These are phyloP conservation scores for Austropuccinia psidii DNA, from an alignment of 1,284 basidiomycete species.

Conservation along the genomic window DNA sequence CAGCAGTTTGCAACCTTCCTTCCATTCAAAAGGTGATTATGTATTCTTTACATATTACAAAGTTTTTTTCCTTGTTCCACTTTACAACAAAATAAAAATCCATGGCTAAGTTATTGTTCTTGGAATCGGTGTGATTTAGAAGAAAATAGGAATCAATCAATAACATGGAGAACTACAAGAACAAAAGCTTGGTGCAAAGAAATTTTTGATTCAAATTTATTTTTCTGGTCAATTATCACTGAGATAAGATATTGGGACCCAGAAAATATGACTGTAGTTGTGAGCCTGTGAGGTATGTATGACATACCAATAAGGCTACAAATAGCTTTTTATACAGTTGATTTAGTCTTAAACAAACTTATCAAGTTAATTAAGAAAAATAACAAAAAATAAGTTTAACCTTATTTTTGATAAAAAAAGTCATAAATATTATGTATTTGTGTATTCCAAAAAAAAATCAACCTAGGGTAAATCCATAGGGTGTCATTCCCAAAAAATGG, in stretches of 20 bases:
- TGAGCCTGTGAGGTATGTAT: conserved; percentile 9
- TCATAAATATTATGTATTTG: too few species aligned
- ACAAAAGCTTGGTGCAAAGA: conserved; percentile 4
- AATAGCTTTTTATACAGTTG: too few species aligned
- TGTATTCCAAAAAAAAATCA: too few species aligned
- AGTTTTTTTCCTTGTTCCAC: conserved; percentile 19
- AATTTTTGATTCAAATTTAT: not conserved
- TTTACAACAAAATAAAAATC: not conserved
- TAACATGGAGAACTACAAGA: conserved; percentile 3
- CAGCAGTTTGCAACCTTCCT: conserved; percentile 16
- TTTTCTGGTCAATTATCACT: conserved; percentile 15
- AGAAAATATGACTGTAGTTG: conserved; percentile 21
- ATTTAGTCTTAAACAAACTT: too few species aligned
- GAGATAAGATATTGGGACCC: conserved; percentile 25
- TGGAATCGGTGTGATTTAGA: not conserved
- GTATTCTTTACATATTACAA: conserved; percentile 13
- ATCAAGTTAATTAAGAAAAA: too few species aligned
- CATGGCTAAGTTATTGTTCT: not conserved
- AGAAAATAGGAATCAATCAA: conserved; percentile 14
- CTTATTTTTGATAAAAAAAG: too few species aligned
- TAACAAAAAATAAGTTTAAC: too few species aligned
- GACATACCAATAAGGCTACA: conserved; percentile 11
- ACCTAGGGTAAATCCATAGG: too few species aligned
- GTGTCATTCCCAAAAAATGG: too few species aligned
- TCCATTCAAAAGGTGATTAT: conserved; percentile 24